These are phyloP conservation scores for Hygrophorus russula DNA, from an alignment of 768 basidiomycete species.

Conservation along the genomic window DNA sequence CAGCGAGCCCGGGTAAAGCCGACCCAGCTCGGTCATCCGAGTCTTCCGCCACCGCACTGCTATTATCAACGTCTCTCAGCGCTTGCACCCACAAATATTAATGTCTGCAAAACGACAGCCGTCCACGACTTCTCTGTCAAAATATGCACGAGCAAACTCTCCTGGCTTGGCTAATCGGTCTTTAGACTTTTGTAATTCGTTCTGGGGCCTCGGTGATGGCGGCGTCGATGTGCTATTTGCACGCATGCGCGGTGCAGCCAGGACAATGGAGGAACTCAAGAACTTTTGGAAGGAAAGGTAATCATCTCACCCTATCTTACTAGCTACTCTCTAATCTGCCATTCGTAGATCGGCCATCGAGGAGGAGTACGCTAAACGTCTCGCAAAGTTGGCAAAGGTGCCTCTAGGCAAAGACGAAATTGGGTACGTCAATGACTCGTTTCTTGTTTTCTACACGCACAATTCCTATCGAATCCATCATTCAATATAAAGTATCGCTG, in stretches of 20 bases:
- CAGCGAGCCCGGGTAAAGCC: too few relatives aligned
- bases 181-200: conserved; percentile 91
- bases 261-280: conserved; percentile 83
- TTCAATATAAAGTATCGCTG: background rate
- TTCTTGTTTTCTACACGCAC: background rate
- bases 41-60: background rate
- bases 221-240: conserved; percentile 89
- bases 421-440: conserved; percentile 49
- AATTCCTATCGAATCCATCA: background rate
- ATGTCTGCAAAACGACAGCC: conserved; percentile 54
- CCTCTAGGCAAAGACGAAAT: conserved; percentile 83
- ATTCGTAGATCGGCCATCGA: conserved; percentile 68
- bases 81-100: background rate
- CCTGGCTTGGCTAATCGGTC: conserved; percentile 37
- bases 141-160: conserved; percentile 49
- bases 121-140: conserved; percentile 72
- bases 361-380: conserved; percentile 87
- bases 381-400: conserved; percentile 68
- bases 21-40: too few relatives aligned
- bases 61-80: background rate
- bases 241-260: conserved; percentile 73
- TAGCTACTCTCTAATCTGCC: background rate
- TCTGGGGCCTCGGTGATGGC: conserved; percentile 83
- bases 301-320: conserved; percentile 13
- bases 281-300: conserved; percentile 93